Conservation (phyloP, 2,329 filamentous ascomycete genomes). For the Alternaria sp. region DNA sequence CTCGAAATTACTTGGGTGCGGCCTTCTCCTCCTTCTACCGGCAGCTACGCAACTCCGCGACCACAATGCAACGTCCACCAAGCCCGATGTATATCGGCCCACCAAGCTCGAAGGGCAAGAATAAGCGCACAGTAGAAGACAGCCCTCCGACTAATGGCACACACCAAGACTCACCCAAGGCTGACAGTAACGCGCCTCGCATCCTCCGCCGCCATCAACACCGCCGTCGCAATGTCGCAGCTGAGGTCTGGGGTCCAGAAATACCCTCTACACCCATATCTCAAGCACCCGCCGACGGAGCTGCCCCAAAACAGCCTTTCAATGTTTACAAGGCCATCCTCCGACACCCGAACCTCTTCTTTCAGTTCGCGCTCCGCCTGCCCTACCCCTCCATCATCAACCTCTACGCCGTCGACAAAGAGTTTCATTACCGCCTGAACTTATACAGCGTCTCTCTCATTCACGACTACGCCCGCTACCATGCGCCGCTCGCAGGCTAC, state of each 20-base stretch:
- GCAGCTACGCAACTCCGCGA: background rate
- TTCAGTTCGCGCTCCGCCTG: conserved; percentile 44
- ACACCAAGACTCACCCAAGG: background rate
- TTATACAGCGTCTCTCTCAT: conserved; percentile 66
- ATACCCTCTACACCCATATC: conserved; percentile 6
- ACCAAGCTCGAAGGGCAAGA: conserved; percentile 25
- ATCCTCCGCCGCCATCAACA: conserved; percentile 37
- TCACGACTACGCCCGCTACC: conserved; percentile 61
- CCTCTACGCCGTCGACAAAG: conserved; percentile 53
- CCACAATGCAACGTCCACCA: conserved; percentile 11
- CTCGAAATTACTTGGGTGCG: background rate
- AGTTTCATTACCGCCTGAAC: conserved; percentile 51
- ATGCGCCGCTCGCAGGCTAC: conserved; percentile 63
- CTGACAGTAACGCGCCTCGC: conserved; percentile 13
- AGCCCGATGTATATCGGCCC: conserved; percentile 16
- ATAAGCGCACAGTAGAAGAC: conserved; percentile 32
- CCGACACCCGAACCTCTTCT: conserved; percentile 49
- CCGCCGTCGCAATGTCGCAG: conserved; percentile 35
- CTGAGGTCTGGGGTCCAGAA: conserved; percentile 30
- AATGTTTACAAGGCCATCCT: conserved; percentile 49
- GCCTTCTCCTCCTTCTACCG: background rate
- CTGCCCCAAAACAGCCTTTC: conserved; percentile 27
- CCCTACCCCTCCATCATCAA: conserved; percentile 33
- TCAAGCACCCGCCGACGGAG: background rate
- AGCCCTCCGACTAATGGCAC: background rate